Evolutionary conservation across 495 filamentous ascomycete species (phyloP), one percentile per base, ranked within the genome.

Genomic region (Lepidopterella palustris): DNA sequence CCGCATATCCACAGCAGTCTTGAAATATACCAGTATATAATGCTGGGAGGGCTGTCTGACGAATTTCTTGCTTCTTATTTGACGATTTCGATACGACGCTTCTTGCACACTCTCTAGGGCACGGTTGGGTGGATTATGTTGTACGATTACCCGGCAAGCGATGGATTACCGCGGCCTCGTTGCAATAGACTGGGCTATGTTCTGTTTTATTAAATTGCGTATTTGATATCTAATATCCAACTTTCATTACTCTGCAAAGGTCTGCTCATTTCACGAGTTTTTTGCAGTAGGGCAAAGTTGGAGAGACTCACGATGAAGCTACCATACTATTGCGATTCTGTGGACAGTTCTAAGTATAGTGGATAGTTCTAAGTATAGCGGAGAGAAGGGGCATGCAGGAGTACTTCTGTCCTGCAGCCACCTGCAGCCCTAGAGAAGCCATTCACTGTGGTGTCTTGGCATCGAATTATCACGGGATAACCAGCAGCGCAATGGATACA

Each of bases 1-100:
- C 59, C 20, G 40, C 54, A 42, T 54, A 35, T 40, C 51, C 51
- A 32, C 31, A n/a, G 18, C 27, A 54, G 27, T 31, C 51, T 54
- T 54, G 51, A 31, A 31, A 50, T 50, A 24, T 25, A 50, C 47
- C 47, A 50, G 47, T 9, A 50, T 20, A 42, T 20, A n/a, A 2
- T 25, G 20, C 51, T 54, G 31, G 27, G 11, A 20, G 20, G 51
- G 27, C 51, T 54, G 18, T 28, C 27, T 32, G 13, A 54, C 51
- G 27, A 54, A 32, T 32, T 32, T 54, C 31, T 31, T 54, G n/a
- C 23, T 27, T 50, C 23, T 50, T 50, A 13, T 25, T 25, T 32
- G 25, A 11, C 51, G 51, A 54, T 32, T n/a, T 54, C 31, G 27
- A 32, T 23, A 54, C 51, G 51, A 54, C 29, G 29, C 23, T 54